Base-by-base conservation (phyloP, 106 monocot genomes). In the Dioscorea dumetorum region DNA sequence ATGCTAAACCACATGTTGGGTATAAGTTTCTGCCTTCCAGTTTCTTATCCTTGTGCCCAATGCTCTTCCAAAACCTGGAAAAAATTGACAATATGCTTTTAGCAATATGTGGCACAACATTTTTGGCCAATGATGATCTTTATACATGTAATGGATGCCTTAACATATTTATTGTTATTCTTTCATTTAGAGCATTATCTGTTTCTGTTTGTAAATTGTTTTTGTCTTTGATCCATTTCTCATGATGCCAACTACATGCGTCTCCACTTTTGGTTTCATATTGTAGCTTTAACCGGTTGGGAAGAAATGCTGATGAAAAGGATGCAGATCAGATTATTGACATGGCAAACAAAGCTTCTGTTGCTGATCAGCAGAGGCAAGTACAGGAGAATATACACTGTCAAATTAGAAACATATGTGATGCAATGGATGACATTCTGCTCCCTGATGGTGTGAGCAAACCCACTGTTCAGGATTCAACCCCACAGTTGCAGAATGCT, bases 301-400 rank as follows among this genome's bases (percentile, higher is more conserved):
- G 92, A 69, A 72, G 67, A 51, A 83, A 87, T 77, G 99, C 85
- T 66, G 85, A 85, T 69, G 93, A 90, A 65, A 87, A 87, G 64
- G 99, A 99, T 70, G 79, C 87, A 24, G 90, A 93, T 21, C 92
- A 93, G 80, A 87, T 93, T 56, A 85, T 93, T 62, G 83, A 99
- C 6, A 72, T 99, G 80, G 99, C 85, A 57, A 75, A 49, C 78
- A 93, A 93, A 79, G 87, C 93, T 57, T 87, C 90, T 74, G 76
- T 93, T 69, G 34, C 74, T 71, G 92, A 93, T 78, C 99, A 99
- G 72, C 78, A 76, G 77, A 93, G 79, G 53, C 87, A 93, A 81
- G 87, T 93, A 5, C 92, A 92, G 62, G 92, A 93, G 28, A 99
- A 99, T 60, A 68, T 99, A 50, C 92, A 99, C 60, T 61, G 28